Base-by-base conservation (phyloP, 1,284 basidiomycete genomes). In the Apiotrichum gracile region DNA sequence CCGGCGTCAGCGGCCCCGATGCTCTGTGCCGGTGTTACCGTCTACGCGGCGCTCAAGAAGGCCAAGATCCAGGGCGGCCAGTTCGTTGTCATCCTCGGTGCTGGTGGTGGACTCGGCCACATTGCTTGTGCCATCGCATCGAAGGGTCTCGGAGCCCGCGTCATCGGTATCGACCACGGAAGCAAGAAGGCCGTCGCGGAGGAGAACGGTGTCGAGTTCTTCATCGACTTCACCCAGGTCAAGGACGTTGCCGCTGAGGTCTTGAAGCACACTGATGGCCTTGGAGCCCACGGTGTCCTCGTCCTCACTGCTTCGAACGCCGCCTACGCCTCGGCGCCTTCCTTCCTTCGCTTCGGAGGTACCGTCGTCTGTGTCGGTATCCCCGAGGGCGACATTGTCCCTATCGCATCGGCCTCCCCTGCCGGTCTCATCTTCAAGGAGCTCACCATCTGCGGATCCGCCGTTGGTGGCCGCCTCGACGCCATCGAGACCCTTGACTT, bases 31-130 rank as follows among this genome's bases (percentile, higher is more conserved):
- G 86, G 70, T 63, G 64, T 63, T 2, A 74, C 72, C 22, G 69
- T 69, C 31, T 91, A 91, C 74, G 85, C 87, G 61, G 90, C 88
- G 0, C 78, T 92, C 66, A 88, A 88, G 71, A 81, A 87, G 71
- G 82, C 82, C 51, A 75, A 81, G 49, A 79, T 82, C 13, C 77
- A 74, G 25, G 80, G 83, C 17, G 87, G 88, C 47, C 82, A 92
- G 58, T 90, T 84, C 83, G 79, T 91, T 59, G 85, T 84, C 43
- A 79, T 93, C 58, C 85, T 67, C 34, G 71, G 71, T 46, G 66
- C 67, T 10, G 70, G 69, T 49, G 78, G 78, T 57, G 78, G 78
- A 52, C 52, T 68, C 26, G 77, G 77, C 33, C 66, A 65, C 57
- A 42, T 74, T 76, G 87, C 87, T 21, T 73, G 88, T 39, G 85